phyloP scores from a whole-genome alignment of 2,329 filamentous ascomycete species.

The Whalleya microplaca region DNA sequence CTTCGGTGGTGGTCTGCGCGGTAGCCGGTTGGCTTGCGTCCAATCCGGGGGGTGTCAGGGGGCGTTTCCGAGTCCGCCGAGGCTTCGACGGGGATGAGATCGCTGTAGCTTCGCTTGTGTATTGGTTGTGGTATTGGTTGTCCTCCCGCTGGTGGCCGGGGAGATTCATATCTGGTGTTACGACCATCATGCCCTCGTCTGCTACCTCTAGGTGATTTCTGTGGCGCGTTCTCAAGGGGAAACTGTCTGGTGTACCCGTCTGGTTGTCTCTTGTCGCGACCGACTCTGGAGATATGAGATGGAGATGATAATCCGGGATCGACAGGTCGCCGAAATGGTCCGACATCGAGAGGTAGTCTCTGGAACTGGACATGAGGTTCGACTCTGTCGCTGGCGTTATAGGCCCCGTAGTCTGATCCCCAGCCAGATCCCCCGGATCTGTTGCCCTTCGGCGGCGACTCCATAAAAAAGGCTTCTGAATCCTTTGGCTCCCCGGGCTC shows the following conservation, averaged over 20 bases:
- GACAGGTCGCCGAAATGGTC: slow-evolving; percentile 32
- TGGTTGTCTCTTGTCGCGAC: slow-evolving; percentile 11
- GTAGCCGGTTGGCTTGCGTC: slow-evolving; percentile 31
- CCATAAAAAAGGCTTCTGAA: slow-evolving; percentile 39
- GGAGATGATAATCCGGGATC: slow-evolving; percentile 34
- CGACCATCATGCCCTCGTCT: slow-evolving; percentile 13
- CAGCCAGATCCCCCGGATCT: slow-evolving; percentile 29
- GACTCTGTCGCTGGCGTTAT: slow-evolving; percentile 22
- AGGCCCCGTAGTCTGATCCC: slow-evolving; percentile 11
- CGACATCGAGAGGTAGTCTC: slow-evolving; percentile 6
- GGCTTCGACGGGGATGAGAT: slow-evolving; percentile 43
- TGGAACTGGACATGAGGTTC: slow-evolving; percentile 17
- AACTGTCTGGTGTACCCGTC: slow-evolving; percentile 14
- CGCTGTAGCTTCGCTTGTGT: slow-evolving; percentile 39
- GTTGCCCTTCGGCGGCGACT: slow-evolving; percentile 30
- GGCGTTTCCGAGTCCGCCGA: slow-evolving; percentile 36
- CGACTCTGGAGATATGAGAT: slow-evolving; percentile 24
- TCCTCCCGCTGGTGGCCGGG: slow-evolving; percentile 11
- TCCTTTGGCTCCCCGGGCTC: slow-evolving; percentile 16
- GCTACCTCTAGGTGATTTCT: slow-evolving; percentile 2
- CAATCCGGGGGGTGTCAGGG: slow-evolving; percentile 31
- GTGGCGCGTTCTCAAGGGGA: slow-evolving; percentile 11
- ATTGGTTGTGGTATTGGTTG: slow-evolving; percentile 5
- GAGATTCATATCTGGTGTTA: slow-evolving; percentile 17
- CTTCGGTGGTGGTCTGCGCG: slow-evolving; percentile 16